Evolutionary conservation across 2,329 filamentous ascomycete genomes (phyloP).

Genomic region (Fusarium foetens): DNA sequence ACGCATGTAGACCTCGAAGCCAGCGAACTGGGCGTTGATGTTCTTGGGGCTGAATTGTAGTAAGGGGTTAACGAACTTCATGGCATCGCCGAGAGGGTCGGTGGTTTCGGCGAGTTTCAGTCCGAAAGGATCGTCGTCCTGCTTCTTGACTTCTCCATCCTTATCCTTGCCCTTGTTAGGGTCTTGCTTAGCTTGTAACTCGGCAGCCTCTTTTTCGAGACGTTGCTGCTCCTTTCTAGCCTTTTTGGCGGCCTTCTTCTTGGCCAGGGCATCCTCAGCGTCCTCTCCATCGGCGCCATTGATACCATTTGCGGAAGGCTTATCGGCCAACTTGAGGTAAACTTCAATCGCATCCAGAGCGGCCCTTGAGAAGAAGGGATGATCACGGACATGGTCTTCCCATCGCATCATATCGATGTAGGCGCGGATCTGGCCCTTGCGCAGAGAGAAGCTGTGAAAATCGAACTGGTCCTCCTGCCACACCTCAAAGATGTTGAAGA

Average conservation of each 20-base stretch:
- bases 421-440: slow-evolving; percentile 93
- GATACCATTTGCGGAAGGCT: slow-evolving; percentile 72
- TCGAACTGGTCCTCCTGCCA: slow-evolving; percentile 99
- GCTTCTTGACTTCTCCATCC: slow-evolving; percentile 79
- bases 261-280: slow-evolving; percentile 71
- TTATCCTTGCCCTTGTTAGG: slow-evolving; percentile 76
- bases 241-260: slow-evolving; percentile 91
- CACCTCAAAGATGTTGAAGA: slow-evolving; percentile 93
- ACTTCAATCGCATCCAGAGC: slow-evolving; percentile 83
- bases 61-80: slow-evolving; percentile 85
- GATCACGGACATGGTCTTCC: slow-evolving; percentile 91
- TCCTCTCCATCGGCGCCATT: slow-evolving; percentile 64
- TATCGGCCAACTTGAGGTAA: slow-evolving; percentile 82
- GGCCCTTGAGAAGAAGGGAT: slow-evolving; percentile 90
- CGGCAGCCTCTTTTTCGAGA: slow-evolving; percentile 79
- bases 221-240: slow-evolving; percentile 77
- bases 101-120: slow-evolving; percentile 81
- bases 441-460: slow-evolving; percentile 96
- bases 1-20: slow-evolving; percentile 90
- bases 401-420: slow-evolving; percentile 97
- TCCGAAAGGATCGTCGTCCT: slow-evolving; percentile 89
- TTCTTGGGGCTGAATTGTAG: slow-evolving; percentile 84
- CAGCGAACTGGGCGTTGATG: slow-evolving; percentile 82
- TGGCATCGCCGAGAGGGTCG: slow-evolving; percentile 84
- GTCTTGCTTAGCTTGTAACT: slow-evolving; percentile 81